phyloP scores from a whole-genome alignment of 805 yeast species.

The Yamadazyma akitaensis region DNA sequence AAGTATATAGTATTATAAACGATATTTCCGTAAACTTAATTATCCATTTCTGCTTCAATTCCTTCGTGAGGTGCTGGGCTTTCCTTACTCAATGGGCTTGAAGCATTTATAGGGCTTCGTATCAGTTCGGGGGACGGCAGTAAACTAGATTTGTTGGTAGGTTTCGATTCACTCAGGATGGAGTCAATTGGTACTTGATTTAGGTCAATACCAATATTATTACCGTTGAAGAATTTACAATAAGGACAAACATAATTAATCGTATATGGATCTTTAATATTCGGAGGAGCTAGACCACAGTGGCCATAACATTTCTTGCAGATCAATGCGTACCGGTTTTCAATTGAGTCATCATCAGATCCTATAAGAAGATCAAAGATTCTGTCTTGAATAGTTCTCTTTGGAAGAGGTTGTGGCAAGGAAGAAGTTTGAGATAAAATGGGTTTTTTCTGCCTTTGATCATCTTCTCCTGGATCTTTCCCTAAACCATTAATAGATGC shows the following conservation, averaged over 20 bases:
- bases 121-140: too few relatives aligned
- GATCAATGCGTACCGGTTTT: slow-evolving; percentile 65
- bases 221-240: slow-evolving; percentile 51
- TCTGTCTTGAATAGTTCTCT: slow-evolving; percentile 33
- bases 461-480: neutral
- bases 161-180: neutral
- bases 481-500: neutral
- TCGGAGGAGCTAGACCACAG: slow-evolving; percentile 81
- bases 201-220: slow-evolving; percentile 2
- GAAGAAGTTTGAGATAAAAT: slow-evolving; percentile 1
- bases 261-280: slow-evolving; percentile 43
- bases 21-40: neutral
- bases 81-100: neutral
- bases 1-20: slow-evolving; percentile 2
- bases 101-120: neutral
- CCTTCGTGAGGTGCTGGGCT: neutral
- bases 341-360: slow-evolving; percentile 62
- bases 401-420: neutral
- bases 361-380: slow-evolving; percentile 38
- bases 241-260: slow-evolving; percentile 62
- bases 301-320: slow-evolving; percentile 65
- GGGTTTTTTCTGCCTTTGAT: neutral
- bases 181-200: neutral
- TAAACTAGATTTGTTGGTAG: too few relatives aligned
- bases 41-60: neutral